phyloP scores from a whole-genome alignment of 108 stramenopile species.

The Discostella stelligeroides region DNA sequence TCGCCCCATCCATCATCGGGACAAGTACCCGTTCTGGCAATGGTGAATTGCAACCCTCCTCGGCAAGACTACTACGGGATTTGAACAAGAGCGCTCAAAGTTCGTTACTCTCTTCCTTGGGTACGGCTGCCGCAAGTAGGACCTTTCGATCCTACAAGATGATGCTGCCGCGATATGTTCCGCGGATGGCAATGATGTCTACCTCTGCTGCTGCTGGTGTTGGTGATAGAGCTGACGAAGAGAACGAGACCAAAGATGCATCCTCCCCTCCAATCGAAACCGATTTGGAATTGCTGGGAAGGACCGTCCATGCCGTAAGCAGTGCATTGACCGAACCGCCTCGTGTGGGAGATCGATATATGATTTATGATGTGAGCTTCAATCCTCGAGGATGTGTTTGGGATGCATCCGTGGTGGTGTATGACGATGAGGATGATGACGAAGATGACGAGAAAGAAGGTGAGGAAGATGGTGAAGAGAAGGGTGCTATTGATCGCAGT shows the following conservation, averaged over 20 bases:
- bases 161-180: conserved; percentile 33
- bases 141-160: conserved; percentile 52
- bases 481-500: background rate
- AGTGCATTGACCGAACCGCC: conserved; percentile 43
- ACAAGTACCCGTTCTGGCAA: background rate
- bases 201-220: background rate
- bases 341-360: conserved; percentile 34
- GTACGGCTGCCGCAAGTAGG: conserved; percentile 33
- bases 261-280: conserved; percentile 21
- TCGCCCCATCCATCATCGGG: background rate
- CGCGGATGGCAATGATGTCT: conserved; percentile 11
- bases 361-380: conserved; percentile 47
- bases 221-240: conserved; percentile 2
- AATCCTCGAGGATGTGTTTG: conserved; percentile 55
- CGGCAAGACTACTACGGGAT: conserved; percentile 28
- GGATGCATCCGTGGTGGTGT: conserved; percentile 47
- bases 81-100: conserved; percentile 26
- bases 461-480: background rate
- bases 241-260: background rate
- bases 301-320: conserved; percentile 48
- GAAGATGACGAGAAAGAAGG: conserved; percentile 11
- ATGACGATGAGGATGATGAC: conserved; percentile 12
- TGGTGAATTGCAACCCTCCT: conserved; percentile 36
- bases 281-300: conserved; percentile 43
- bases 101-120: conserved; percentile 33